Percentiles rank a stretch among this genome's conserved stretches.
phyloP scores from a whole-genome alignment of 441 rosid species.

The Theobroma grandiflorum region DNA sequence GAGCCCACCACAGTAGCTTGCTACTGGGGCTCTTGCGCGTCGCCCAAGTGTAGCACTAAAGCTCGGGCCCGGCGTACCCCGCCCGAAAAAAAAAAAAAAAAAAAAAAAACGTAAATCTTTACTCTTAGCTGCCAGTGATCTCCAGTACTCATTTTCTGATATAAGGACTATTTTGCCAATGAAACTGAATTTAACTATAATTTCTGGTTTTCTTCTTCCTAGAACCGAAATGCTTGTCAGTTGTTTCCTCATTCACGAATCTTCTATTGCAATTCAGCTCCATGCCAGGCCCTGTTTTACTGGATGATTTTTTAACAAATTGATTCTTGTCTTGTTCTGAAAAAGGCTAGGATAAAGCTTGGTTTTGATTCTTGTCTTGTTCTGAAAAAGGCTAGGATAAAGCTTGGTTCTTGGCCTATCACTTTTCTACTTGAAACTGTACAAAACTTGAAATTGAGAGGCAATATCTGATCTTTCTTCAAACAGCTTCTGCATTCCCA shows the following conservation, averaged over 20 bases:
- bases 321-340: not conserved
- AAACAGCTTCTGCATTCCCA: not conserved
- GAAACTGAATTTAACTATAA: not conserved
- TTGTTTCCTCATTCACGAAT: not conserved
- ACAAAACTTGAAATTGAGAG: not conserved
- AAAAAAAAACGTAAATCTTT: too few relatives aligned
- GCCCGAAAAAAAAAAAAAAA: too few relatives aligned
- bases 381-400: too few relatives aligned
- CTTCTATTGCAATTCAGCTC: conserved; percentile 4
- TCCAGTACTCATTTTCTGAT: not conserved
- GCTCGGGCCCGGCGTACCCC: too few relatives aligned
- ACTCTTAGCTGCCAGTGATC: not conserved
- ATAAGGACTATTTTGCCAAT: not conserved
- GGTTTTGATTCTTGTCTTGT: not conserved
- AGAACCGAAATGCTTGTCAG: not conserved
- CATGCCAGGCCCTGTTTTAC: not conserved
- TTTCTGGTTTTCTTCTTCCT: not conserved
- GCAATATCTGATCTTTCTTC: not conserved
- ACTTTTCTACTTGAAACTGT: not conserved
- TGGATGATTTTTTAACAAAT: not conserved
- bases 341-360: too few relatives aligned
- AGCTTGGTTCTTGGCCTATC: not conserved
- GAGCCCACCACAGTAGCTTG: too few relatives aligned
- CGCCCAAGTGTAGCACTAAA: too few relatives aligned
- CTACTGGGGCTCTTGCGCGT: too few relatives aligned